These are phyloP conservation scores for Irpex sp. DNA, from an alignment of 1,284 basidiomycete species.

Conservation along the genomic window DNA sequence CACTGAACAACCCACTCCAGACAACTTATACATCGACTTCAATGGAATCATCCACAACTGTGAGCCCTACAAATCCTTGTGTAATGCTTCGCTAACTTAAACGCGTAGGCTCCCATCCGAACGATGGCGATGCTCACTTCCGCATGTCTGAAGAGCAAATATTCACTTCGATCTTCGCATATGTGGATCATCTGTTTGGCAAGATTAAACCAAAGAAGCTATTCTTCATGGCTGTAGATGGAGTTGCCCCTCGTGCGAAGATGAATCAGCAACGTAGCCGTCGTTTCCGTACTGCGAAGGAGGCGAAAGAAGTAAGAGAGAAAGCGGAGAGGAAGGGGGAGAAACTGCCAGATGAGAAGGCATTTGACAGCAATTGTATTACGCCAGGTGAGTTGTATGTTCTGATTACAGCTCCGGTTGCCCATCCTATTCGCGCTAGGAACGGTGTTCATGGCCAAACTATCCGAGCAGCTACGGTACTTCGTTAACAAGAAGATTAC, in stretches of 20 bases:
- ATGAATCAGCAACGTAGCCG: conserved; percentile 99
- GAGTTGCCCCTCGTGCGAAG: conserved; percentile 97
- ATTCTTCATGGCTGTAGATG: conserved; percentile 98
- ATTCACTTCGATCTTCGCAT: conserved; percentile 94
- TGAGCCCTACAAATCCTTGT: conserved; percentile 31
- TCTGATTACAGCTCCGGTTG: conserved; percentile 5
- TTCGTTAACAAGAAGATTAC: conserved; percentile 97
- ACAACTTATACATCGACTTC: conserved; percentile 93
- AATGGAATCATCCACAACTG: conserved; percentile 99
- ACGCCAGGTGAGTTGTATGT: conserved; percentile 77
- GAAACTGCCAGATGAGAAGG: conserved; percentile 87
- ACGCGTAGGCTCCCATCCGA: conserved; percentile 77
- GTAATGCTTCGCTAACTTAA: not conserved
- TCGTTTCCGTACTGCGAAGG: conserved; percentile 93
- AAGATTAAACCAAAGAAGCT: conserved; percentile 98
- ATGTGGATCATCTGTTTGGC: conserved; percentile 95
- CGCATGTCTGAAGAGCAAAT: conserved; percentile 95
- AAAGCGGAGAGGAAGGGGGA: conserved; percentile 89
- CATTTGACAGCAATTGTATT: conserved; percentile 99
- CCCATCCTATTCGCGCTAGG: conserved; percentile 42
- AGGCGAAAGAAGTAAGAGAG: conserved; percentile 84
- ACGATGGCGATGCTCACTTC: conserved; percentile 94
- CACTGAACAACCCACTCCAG: conserved; percentile 31
- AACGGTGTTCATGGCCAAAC: conserved; percentile 90
- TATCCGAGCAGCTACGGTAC: conserved; percentile 91